Conservation (phyloP, 2,329 filamentous ascomycete species). For the Colletotrichum nymphaeae region DNA sequence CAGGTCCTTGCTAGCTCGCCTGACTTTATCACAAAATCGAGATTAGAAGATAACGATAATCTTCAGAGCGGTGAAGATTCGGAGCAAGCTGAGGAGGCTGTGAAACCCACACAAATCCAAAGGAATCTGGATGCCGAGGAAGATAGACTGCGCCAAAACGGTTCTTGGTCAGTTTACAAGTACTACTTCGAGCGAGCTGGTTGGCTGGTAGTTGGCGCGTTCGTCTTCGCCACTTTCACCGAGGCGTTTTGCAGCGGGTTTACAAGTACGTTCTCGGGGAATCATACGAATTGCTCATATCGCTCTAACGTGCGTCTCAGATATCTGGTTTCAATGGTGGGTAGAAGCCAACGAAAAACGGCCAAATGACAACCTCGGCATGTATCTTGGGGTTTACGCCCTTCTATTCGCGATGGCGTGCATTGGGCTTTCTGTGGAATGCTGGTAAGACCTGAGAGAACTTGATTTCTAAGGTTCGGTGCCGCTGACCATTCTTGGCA, state of each 20-base stretch:
- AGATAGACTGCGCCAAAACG: slow-evolving; percentile 5
- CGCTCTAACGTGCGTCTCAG: not conserved
- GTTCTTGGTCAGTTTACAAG: slow-evolving; percentile 10
- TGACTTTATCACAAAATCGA: not conserved
- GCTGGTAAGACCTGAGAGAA: not conserved
- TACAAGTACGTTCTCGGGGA: not conserved
- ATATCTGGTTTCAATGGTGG: slow-evolving; percentile 25
- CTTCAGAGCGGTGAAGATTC: not conserved
- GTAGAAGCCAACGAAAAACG: slow-evolving; percentile 8
- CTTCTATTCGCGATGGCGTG: not conserved
- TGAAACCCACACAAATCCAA: not conserved
- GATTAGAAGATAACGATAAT: not conserved
- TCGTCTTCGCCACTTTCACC: not conserved
- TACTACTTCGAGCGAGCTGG: slow-evolving; percentile 14
- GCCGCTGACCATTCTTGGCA: not conserved
- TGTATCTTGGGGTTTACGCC: slow-evolving; percentile 17
- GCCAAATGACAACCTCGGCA: slow-evolving; percentile 10
- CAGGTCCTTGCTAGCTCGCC: not conserved
- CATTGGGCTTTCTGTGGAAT: not conserved
- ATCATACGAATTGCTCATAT: not conserved
- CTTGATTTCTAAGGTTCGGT: not conserved
- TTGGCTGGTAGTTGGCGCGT: not conserved
- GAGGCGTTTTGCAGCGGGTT: slow-evolving; percentile 5
- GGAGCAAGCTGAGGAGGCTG: not conserved
- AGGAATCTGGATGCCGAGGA: not conserved